phyloP scores from a whole-genome alignment of 306 rosid species.

The Trifolium subterraneum region DNA sequence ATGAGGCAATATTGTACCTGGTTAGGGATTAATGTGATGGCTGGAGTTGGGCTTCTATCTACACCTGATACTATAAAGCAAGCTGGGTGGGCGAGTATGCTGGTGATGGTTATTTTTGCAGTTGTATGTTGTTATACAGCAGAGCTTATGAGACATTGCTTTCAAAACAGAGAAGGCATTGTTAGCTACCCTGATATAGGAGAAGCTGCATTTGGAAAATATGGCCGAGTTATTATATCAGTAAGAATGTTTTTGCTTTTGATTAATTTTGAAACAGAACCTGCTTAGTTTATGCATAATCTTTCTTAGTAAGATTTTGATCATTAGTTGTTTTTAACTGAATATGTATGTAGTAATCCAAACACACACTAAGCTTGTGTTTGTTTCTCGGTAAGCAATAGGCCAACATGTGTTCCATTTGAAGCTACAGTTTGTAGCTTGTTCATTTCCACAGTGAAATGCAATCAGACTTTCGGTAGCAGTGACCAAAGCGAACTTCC shows the following conservation, averaged over 20 bases:
- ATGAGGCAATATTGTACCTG: conserved; percentile 28
- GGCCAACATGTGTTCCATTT: background rate
- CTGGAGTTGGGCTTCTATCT: conserved; percentile 84
- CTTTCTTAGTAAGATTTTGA: background rate
- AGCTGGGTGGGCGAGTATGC: conserved; percentile 84
- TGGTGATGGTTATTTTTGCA: conserved; percentile 67
- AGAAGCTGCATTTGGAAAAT: conserved; percentile 87
- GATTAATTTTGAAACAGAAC: background rate
- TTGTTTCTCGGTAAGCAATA: background rate
- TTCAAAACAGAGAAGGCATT: conserved; percentile 72
- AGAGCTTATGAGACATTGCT: conserved; percentile 75
- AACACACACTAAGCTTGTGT: conserved; percentile 28
- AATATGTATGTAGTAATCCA: background rate
- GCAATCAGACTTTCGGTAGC: background rate
- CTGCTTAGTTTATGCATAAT: background rate
- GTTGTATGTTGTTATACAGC: conserved; percentile 82
- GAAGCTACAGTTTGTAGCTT: background rate
- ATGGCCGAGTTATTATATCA: conserved; percentile 66
- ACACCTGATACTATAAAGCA: conserved; percentile 69
- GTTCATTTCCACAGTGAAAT: background rate
- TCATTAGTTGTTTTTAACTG: background rate
- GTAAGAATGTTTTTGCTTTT: conserved; percentile 50
- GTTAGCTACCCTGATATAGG: conserved; percentile 78
- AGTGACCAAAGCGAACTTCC: background rate
- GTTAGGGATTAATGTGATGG: conserved; percentile 82